Evolutionary conservation across 2,329 filamentous ascomycete genomes (phyloP).

Genomic region (Colletotrichum sp.): DNA sequence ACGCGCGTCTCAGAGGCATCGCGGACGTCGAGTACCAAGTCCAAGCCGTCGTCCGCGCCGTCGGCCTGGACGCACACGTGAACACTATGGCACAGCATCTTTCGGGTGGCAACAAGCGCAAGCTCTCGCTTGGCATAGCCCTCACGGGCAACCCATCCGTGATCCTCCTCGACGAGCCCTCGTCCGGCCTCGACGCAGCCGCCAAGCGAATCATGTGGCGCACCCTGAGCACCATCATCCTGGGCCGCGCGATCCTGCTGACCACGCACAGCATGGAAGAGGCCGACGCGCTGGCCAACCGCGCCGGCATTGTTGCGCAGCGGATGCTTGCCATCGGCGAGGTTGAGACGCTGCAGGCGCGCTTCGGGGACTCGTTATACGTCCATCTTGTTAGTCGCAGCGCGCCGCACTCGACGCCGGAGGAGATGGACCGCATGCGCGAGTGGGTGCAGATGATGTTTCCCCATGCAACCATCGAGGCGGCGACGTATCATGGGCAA

Average conservation of each 20-base stretch:
- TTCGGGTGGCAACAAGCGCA: conserved; percentile 90
- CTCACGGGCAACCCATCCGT: conserved; percentile 92
- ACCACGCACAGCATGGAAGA: conserved; percentile 97
- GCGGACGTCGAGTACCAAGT: conserved; percentile 79
- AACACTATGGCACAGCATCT: conserved; percentile 79
- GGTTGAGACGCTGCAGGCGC: conserved; percentile 71
- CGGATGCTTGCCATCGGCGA: conserved; percentile 86
- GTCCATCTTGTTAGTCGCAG: conserved; percentile 79
- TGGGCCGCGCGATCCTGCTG: conserved; percentile 81
- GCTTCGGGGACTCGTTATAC: conserved; percentile 80
- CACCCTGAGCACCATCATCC: conserved; percentile 74
- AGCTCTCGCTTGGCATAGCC: conserved; percentile 86
- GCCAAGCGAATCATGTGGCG: conserved; percentile 94
- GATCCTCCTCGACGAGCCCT: conserved; percentile 87
- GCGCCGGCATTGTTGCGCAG: conserved; percentile 84
- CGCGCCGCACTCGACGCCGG: conserved; percentile 74
- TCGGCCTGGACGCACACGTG: conserved; percentile 75
- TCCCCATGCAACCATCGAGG: conserved; percentile 69
- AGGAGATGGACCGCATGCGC: conserved; percentile 71
- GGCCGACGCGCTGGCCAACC: conserved; percentile 82
- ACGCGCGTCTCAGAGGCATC: conserved; percentile 83
- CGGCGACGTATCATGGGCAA: conserved; percentile 48
- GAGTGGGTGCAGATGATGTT: conserved; percentile 69
- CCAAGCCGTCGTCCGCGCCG: conserved; percentile 74
- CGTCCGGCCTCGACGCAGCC: conserved; percentile 86